Conservation (phyloP, 2,329 filamentous ascomycete genomes). For the Paraphoma chrysanthemicola region DNA sequence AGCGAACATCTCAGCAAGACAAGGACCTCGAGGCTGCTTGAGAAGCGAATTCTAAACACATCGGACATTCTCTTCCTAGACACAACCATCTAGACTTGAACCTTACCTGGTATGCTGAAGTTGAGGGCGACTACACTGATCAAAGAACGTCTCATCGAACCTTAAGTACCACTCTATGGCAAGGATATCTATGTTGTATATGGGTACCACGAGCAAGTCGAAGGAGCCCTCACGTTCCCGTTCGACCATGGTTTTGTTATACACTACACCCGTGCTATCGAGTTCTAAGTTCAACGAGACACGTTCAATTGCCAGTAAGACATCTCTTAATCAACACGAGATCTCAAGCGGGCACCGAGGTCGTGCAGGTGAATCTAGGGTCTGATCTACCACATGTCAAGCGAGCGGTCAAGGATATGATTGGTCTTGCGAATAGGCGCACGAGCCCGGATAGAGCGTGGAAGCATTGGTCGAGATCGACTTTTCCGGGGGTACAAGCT, state of each 20-base stretch:
- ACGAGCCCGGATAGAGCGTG: not conserved
- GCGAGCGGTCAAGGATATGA: not conserved
- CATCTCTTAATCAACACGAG: not conserved
- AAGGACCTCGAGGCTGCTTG: not conserved
- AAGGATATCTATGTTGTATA: conserved; percentile 88
- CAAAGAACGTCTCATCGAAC: conserved; percentile 64
- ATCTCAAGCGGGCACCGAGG: not conserved
- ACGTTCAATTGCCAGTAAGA: not conserved
- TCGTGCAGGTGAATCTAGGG: not conserved
- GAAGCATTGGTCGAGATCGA: not conserved
- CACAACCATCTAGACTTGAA: conserved; percentile 1
- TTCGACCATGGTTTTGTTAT: conserved; percentile 85
- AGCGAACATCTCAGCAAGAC: too few species aligned
- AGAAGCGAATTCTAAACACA: not conserved
- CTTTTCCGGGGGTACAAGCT: not conserved
- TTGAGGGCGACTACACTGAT: conserved; percentile 47
- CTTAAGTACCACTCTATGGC: conserved; percentile 73
- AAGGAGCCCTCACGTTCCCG: conserved; percentile 73
- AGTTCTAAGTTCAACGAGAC: not conserved
- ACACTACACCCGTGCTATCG: conserved; percentile 70
- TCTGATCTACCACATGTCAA: not conserved
- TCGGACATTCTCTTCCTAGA: not conserved
- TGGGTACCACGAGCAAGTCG: conserved; percentile 75
- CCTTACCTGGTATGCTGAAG: conserved; percentile 2
- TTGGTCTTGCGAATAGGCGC: not conserved